phyloP scores from a whole-genome alignment of 192 early-diverging fungal genomes.

The Chytriomyces confervae region DNA sequence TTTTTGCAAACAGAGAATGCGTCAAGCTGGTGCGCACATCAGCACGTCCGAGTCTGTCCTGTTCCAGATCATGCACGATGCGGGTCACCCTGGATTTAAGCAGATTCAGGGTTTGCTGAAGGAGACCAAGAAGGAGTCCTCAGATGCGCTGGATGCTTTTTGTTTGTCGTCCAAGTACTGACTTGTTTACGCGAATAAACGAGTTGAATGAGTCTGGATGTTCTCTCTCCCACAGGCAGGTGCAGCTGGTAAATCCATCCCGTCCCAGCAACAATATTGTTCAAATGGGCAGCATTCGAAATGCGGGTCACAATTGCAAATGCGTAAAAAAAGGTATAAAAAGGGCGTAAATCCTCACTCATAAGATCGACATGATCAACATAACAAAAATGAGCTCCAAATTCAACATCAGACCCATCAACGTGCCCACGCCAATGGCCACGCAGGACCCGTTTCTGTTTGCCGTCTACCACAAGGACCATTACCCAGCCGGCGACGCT shows the following conservation, averaged over 20 bases:
- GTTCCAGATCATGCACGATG: slow-evolving; percentile 69
- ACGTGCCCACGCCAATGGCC: background rate
- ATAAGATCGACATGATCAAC: no score
- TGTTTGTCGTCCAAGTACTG: background rate
- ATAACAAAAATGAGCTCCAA: background rate
- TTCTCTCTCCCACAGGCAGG: no score
- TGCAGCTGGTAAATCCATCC: no score
- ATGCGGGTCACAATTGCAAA: no score
- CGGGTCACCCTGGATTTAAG: slow-evolving; percentile 81
- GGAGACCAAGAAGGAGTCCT: slow-evolving; percentile 72
- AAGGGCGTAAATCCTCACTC: no score
- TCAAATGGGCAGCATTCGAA: no score
- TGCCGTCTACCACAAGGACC: slow-evolving; percentile 39
- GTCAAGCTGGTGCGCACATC: slow-evolving; percentile 47
- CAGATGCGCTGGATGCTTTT: slow-evolving; percentile 42
- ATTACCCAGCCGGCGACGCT: slow-evolving; percentile 32
- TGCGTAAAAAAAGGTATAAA: no score
- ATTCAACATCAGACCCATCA: background rate
- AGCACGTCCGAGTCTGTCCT: slow-evolving; percentile 54
- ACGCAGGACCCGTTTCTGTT: slow-evolving; percentile 37
- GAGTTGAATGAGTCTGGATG: no score
- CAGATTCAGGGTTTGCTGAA: slow-evolving; percentile 82
- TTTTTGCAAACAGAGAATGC: slow-evolving; percentile 36
- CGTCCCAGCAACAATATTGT: no score
- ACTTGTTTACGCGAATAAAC: no score